Percentiles rank a stretch among this genome's conserved stretches.
Evolutionary conservation across 1,284 basidiomycete genomes (phyloP).

Genomic region (Cryptococcus maquisensis): DNA sequence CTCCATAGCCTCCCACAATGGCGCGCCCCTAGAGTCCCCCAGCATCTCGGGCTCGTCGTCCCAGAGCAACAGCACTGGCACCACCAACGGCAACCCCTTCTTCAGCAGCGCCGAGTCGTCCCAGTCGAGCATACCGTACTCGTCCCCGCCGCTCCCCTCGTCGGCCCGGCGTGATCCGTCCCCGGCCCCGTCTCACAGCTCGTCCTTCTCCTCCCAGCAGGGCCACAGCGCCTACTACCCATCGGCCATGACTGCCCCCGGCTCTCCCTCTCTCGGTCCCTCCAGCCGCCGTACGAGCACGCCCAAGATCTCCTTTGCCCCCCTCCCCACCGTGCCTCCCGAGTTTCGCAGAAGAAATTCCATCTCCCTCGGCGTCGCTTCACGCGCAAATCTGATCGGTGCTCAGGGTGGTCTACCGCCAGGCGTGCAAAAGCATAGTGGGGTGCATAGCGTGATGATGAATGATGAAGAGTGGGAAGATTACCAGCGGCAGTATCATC

Average conservation of each 20-base stretch:
- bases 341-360: constrained; percentile 41
- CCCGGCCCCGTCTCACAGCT: neutral
- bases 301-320: constrained; percentile 32
- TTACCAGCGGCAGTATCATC: constrained; percentile 35
- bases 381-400: constrained; percentile 36
- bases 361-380: constrained; percentile 45
- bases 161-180: neutral
- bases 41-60: neutral
- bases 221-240: neutral
- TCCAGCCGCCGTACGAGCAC: constrained; percentile 4
- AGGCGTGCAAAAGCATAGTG: constrained; percentile 1
- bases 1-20: neutral
- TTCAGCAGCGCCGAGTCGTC: too few species aligned
- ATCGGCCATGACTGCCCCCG: constrained; percentile 3
- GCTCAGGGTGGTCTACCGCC: constrained; percentile 16
- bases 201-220: neutral
- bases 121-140: neutral
- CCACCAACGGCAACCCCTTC: neutral
- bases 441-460: constrained; percentile 32
- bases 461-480: constrained; percentile 45
- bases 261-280: neutral
- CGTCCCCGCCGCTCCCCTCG: neutral
- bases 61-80: neutral
- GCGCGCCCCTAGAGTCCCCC: neutral
- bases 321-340: constrained; percentile 33